phyloP scores from a whole-genome alignment of 192 early-diverging fungal genomes.

The Mortierella alpina region DNA sequence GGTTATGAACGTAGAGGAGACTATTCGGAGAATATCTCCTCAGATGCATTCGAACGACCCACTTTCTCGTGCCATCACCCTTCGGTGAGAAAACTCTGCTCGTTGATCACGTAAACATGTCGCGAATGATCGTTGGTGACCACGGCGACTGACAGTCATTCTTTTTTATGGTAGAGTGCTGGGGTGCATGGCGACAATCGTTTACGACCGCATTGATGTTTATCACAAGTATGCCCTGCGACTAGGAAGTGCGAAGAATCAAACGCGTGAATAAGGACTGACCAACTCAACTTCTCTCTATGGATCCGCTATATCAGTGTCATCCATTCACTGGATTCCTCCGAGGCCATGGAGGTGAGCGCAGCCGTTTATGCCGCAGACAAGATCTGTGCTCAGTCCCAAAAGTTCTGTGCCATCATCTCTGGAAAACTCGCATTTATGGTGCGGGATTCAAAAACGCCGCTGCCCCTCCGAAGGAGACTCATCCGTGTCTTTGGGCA shows the following conservation, averaged over 20 bases:
- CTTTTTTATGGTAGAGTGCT: slow-evolving; percentile 42
- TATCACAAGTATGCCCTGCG: slow-evolving; percentile 54
- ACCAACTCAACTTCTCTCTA: too few relatives aligned
- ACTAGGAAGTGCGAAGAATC: not conserved
- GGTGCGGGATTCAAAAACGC: slow-evolving; percentile 43
- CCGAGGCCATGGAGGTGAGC: slow-evolving; percentile 59
- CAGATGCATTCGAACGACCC: slow-evolving; percentile 58
- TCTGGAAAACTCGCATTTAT: slow-evolving; percentile 51
- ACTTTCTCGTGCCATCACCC: slow-evolving; percentile 57
- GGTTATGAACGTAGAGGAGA: slow-evolving; percentile 59
- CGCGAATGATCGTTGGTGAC: not conserved
- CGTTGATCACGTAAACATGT: not conserved
- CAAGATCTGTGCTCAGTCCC: slow-evolving; percentile 57
- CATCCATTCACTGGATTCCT: slow-evolving; percentile 55
- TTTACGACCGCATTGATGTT: slow-evolving; percentile 57
- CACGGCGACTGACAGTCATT: not conserved
- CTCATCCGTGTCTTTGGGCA: slow-evolving; percentile 62
- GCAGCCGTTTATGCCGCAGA: slow-evolving; percentile 60
- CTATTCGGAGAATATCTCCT: slow-evolving; percentile 54
- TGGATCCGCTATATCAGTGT: slow-evolving; percentile 18
- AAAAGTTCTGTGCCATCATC: slow-evolving; percentile 58
- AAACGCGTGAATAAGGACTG: not conserved
- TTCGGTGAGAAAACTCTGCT: slow-evolving; percentile 45
- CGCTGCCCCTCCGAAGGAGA: slow-evolving; percentile 39
- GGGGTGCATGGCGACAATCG: slow-evolving; percentile 59